Percentiles rank a stretch among this genome's conserved stretches.
Conservation (phyloP, 2,329 filamentous ascomycete genomes). For the Aspergillus texensis region DNA sequence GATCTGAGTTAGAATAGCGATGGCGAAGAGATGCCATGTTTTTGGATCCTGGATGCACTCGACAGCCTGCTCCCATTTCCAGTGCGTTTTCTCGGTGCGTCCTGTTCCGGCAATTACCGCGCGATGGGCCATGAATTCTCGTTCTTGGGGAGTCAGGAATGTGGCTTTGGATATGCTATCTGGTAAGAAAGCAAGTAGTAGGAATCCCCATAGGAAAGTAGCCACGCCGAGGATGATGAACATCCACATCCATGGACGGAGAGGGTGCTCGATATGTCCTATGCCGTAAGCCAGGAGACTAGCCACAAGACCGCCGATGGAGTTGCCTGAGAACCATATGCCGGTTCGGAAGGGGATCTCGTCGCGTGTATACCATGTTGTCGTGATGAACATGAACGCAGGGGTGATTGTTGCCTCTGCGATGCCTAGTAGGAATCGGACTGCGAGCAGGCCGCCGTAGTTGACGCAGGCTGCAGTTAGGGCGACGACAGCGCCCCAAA, state of each 20-base stretch:
- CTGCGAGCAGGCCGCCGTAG: constrained; percentile 54
- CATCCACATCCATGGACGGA: constrained; percentile 61
- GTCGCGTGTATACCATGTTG: constrained; percentile 60
- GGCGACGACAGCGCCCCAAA: constrained; percentile 54
- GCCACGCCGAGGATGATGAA: constrained; percentile 57
- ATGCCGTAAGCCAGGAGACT: constrained; percentile 54
- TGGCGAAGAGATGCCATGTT: constrained; percentile 60
- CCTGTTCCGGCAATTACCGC: constrained; percentile 19
- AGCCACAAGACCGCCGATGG: constrained; percentile 20
- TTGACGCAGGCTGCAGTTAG: constrained; percentile 52
- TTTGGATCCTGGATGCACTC: constrained; percentile 63
- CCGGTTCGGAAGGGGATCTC: constrained; percentile 59
- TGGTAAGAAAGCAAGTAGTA: constrained; percentile 54
- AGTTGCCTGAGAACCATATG: constrained; percentile 54
- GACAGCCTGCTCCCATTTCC: constrained; percentile 54
- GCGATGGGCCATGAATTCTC: constrained; percentile 38
- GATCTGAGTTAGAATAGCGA: constrained; percentile 56
- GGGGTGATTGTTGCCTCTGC: constrained; percentile 60
- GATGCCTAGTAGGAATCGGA: constrained; percentile 58
- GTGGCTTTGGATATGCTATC: constrained; percentile 57
- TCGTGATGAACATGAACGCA: constrained; percentile 59
- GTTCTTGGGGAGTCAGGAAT: constrained; percentile 61
- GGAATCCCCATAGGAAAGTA: constrained; percentile 57
- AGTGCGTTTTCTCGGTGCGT: constrained; percentile 38
- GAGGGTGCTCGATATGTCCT: constrained; percentile 53